phyloP scores from a whole-genome alignment of 2,329 filamentous ascomycete genomes.

The Chrysoporthe austroafricana region DNA sequence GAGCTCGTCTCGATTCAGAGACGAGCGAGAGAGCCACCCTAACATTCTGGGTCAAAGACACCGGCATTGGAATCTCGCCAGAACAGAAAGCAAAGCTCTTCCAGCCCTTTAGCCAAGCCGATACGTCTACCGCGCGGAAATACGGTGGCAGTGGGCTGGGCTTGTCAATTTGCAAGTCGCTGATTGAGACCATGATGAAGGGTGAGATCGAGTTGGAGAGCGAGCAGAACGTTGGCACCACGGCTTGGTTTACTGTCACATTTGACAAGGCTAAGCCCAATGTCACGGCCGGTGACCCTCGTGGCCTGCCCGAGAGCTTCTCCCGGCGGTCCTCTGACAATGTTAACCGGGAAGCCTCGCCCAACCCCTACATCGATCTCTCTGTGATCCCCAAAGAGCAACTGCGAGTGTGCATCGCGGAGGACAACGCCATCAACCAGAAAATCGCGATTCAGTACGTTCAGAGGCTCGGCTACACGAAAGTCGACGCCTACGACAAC shows the following conservation, averaged over 20 bases:
- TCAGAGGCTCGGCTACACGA: conserved; percentile 78
- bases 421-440: conserved; percentile 94
- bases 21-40: conserved; percentile 71
- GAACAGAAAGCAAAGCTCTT: conserved; percentile 85
- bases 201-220: conserved; percentile 84
- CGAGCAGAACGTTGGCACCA: conserved; percentile 70
- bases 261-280: conserved; percentile 79
- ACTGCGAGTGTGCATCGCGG: conserved; percentile 87
- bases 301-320: conserved; percentile 26
- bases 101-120: conserved; percentile 90
- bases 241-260: conserved; percentile 77
- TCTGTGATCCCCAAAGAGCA: conserved; percentile 75
- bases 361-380: conserved; percentile 64
- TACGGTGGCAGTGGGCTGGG: conserved; percentile 92
- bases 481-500: conserved; percentile 86
- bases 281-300: conserved; percentile 57
- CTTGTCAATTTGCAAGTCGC: conserved; percentile 90
- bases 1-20: conserved; percentile 73
- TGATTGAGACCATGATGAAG: conserved; percentile 90
- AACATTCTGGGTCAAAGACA: conserved; percentile 86
- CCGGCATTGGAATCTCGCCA: conserved; percentile 86
- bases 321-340: conserved; percentile 30
- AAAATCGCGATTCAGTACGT: conserved; percentile 93
- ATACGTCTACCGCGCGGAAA: conserved; percentile 85
- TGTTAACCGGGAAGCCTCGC: conserved; percentile 41